Base-by-base conservation (phyloP, 2,329 filamentous ascomycete genomes). In the Colletotrichum sp. region DNA sequence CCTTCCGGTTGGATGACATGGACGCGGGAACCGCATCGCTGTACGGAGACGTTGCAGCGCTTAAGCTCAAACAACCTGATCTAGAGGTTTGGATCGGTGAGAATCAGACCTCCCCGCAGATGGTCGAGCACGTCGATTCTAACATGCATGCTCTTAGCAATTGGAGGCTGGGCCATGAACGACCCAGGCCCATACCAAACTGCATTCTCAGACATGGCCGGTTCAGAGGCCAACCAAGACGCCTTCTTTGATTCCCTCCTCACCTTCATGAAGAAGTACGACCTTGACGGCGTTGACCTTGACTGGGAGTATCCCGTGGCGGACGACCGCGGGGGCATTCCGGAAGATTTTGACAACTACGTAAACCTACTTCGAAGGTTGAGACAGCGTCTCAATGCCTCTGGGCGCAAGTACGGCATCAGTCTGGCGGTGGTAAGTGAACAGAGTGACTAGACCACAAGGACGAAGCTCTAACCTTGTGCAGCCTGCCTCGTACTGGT, bases 221-320 rank as follows among this genome's bases (percentile, higher is more conserved):
- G 21, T 0, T 64, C 61, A 64, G 34, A 59, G 29, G 18, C 57
- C 29, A 29, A 27, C 21, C 79, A 81, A n/a, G 62, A 71, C 0
- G 76, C 74, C 1, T 89, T 88, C 74, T 80, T 84, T 68, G 72
- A 77, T 2, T 82, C 80, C 1, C 74, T 87, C 0, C 70, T 83
- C 3, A 62, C 69, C 1, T 88, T 89, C 75, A 80, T 88, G 77
- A 36, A 76, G 2, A 81, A 78, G 9, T 87, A 86, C 74, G 80
- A 79, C 4, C 87, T 88, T 65, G 83, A 86, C 72, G 86, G 85
- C 4, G 78, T 87, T 3, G 86, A 88, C 65, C 76, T 88, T n/a
- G 84, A 88, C 74, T 88, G 86, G 86, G 82, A 84, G 63, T 79
- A 80, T 58, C 81, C 79, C 0, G 77, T 67, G 1, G 84, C 85